A percentile compares a stretch with the other conserved stretches of the same genome.
phyloP scores from a whole-genome alignment of 1,284 basidiomycete genomes.

The Cutaneotrichosporon cutaneum region DNA sequence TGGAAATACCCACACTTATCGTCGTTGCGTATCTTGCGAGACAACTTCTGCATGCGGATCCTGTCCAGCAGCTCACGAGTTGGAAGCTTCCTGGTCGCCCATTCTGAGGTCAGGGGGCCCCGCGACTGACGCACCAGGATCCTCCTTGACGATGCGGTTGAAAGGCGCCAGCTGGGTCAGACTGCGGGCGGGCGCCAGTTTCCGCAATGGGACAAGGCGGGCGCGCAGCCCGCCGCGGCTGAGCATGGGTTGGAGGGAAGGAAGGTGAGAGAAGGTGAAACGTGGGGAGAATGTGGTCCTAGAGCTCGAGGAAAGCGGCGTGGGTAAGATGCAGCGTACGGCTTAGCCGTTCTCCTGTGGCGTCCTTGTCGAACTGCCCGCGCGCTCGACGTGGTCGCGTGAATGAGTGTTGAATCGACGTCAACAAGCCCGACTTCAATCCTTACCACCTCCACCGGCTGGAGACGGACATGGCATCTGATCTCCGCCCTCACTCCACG shows the following conservation, averaged over 20 bases:
- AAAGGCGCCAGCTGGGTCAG: not conserved
- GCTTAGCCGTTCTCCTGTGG: too few species aligned
- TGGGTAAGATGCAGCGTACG: too few species aligned
- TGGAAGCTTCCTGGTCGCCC: not conserved
- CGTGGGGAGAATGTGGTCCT: too few species aligned
- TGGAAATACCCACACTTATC: not conserved
- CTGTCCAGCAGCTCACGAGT: not conserved
- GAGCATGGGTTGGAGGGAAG: not conserved
- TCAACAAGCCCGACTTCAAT: too few species aligned
- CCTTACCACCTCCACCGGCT: not conserved
- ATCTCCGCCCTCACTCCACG: not conserved
- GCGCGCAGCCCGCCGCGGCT: not conserved
- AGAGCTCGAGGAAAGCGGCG: too few species aligned
- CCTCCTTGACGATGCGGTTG: not conserved
- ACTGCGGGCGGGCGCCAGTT: not conserved
- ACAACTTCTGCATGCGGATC: not conserved
- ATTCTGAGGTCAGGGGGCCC: not conserved
- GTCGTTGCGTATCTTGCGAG: not conserved
- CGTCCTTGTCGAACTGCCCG: too few species aligned
- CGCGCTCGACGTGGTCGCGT: not conserved
- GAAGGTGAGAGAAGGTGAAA: not conserved
- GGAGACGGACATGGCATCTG: not conserved
- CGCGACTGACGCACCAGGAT: not conserved
- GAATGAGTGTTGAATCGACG: not conserved
- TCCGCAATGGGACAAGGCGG: not conserved